Evolutionary conservation across 2,329 filamentous ascomycete species (phyloP).

Genomic region (Penicillium digitatum): DNA sequence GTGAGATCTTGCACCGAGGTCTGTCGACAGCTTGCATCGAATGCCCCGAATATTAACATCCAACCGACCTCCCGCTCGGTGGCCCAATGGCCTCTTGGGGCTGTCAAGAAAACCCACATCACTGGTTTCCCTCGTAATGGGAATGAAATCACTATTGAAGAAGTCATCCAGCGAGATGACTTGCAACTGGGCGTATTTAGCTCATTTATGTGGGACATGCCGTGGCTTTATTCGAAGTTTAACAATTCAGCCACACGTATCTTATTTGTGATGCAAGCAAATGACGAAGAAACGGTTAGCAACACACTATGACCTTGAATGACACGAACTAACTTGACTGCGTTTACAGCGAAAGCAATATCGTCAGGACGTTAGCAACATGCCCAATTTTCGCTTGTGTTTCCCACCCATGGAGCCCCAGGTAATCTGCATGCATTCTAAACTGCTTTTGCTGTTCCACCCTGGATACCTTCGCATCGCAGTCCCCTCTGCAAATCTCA

Average conservation of each 20-base stretch:
- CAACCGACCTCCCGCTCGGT: conserved; percentile 21
- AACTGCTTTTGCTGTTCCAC: conserved; percentile 86
- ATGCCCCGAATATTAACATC: neutral
- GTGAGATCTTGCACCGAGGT: neutral
- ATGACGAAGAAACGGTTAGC: conserved; percentile 45
- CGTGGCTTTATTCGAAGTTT: conserved; percentile 73
- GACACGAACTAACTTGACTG: neutral
- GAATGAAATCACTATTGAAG: conserved; percentile 82
- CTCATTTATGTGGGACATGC: conserved; percentile 79
- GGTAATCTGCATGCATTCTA: conserved; percentile 82
- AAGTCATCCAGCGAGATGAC: conserved; percentile 70
- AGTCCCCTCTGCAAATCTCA: conserved; percentile 81
- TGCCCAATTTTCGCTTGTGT: conserved; percentile 60
- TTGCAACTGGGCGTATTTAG: conserved; percentile 77
- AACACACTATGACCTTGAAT: neutral
- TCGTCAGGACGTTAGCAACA: conserved; percentile 38
- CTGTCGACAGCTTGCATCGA: conserved; percentile 3
- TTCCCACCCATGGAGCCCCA: conserved; percentile 76
- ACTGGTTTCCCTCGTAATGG: conserved; percentile 56
- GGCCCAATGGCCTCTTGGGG: conserved; percentile 55
- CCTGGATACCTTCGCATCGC: conserved; percentile 69
- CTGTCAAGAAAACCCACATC: conserved; percentile 78
- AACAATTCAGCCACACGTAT: conserved; percentile 58
- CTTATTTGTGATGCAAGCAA: conserved; percentile 60
- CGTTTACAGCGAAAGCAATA: conserved; percentile 36